A percentile compares a stretch with the other conserved stretches of the same genome.
Evolutionary conservation across 2,329 filamentous ascomycete species (phyloP).

Genomic region (Aspergillus fischeri): DNA sequence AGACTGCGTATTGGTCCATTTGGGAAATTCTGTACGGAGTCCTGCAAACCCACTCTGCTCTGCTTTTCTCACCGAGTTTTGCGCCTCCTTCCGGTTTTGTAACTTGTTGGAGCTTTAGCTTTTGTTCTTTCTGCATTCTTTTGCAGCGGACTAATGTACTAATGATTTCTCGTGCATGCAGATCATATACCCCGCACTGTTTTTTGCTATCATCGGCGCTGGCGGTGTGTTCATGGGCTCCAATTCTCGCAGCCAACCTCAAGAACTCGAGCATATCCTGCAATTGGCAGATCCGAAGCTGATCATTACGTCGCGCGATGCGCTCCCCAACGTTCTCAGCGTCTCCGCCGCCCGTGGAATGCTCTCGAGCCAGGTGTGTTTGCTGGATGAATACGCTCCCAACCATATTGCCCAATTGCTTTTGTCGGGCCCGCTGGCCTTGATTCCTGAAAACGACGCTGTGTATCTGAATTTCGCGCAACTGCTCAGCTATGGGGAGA

Average conservation of each 20-base stretch:
- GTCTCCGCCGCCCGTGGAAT: conserved; percentile 31
- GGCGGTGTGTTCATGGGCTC: conserved; percentile 50
- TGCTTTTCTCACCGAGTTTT: conserved; percentile 5
- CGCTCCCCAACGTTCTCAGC: conserved; percentile 33
- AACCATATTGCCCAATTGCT: conserved; percentile 28
- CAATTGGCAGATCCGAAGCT: conserved; percentile 42
- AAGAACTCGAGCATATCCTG: conserved; percentile 48
- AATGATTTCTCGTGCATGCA: conserved; percentile 11
- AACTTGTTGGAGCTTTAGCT: background rate
- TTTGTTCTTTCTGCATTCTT: background rate
- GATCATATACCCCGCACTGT: conserved; percentile 38
- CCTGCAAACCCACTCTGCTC: conserved; percentile 1
- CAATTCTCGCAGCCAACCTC: conserved; percentile 46
- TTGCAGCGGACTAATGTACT: conserved; percentile 14
- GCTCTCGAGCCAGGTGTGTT: conserved; percentile 30
- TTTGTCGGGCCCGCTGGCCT: conserved; percentile 20
- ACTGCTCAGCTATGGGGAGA: conserved; percentile 43
- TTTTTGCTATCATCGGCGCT: conserved; percentile 41
- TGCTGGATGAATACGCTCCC: conserved; percentile 31
- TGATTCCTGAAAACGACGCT: conserved; percentile 11
- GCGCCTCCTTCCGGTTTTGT: background rate
- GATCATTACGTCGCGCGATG: conserved; percentile 42
- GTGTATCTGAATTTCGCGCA: conserved; percentile 27
- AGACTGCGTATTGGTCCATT: conserved; percentile 42
- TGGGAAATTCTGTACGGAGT: conserved; percentile 39